phyloP scores from a whole-genome alignment of 257 asterid genomes.

The Lycium barbarum region DNA sequence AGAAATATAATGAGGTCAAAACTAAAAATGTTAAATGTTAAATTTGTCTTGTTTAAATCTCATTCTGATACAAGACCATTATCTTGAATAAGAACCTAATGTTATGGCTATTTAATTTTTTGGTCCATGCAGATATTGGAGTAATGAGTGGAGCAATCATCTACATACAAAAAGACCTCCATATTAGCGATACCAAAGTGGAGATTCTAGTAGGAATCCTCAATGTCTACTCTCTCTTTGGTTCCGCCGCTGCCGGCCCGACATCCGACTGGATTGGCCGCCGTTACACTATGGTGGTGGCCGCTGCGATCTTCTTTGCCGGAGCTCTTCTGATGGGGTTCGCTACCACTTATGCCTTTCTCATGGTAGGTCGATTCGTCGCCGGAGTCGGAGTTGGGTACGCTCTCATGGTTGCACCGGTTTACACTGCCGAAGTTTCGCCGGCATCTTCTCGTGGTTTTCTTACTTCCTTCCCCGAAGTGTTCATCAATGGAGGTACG shows the following conservation, averaged over 20 bases:
- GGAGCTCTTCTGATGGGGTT: slow-evolving; percentile 94
- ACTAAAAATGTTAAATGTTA: too few relatives aligned
- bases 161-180: slow-evolving; percentile 55
- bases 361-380: slow-evolving; percentile 84
- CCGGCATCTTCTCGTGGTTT: slow-evolving; percentile 93
- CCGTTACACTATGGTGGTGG: slow-evolving; percentile 79
- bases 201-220: slow-evolving; percentile 79
- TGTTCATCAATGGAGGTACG: slow-evolving; percentile 82
- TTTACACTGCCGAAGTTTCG: slow-evolving; percentile 89
- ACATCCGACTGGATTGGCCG: slow-evolving; percentile 95
- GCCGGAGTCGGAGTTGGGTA: slow-evolving; percentile 93
- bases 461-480: slow-evolving; percentile 92
- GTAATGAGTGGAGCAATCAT: slow-evolving; percentile 94
- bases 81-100: background rate
- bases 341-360: slow-evolving; percentile 74
- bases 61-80: background rate
- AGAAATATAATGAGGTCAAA: too few relatives aligned
- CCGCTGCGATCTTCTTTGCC: slow-evolving; percentile 74
- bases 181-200: slow-evolving; percentile 44
- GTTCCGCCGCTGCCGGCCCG: slow-evolving; percentile 87
- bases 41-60: background rate
- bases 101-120: background rate
- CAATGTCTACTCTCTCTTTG: slow-evolving; percentile 68
- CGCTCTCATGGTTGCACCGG: slow-evolving; percentile 96
- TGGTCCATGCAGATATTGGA: slow-evolving; percentile 73